These are phyloP conservation scores for Coniochaeta prunicola DNA, from an alignment of 2,329 filamentous ascomycete genomes.

Conservation along the genomic window DNA sequence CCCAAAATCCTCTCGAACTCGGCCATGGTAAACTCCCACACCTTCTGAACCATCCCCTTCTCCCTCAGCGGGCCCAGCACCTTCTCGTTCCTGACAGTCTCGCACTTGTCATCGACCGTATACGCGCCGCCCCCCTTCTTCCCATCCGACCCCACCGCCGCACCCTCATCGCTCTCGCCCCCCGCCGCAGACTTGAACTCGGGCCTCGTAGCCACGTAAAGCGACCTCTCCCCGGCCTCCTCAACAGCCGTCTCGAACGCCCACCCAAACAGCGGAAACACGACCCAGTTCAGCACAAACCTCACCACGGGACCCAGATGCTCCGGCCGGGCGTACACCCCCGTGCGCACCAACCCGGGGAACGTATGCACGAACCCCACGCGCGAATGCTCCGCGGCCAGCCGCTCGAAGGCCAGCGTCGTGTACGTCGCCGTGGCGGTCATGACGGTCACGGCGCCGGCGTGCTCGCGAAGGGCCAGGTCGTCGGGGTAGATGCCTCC, in stretches of 20 bases:
- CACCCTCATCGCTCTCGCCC: neutral
- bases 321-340: neutral
- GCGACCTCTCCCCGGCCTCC: constrained; percentile 3
- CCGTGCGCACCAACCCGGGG: constrained; percentile 18
- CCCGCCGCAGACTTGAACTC: neutral
- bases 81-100: constrained; percentile 2
- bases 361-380: constrained; percentile 25
- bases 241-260: neutral
- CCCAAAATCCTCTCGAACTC: constrained; percentile 5
- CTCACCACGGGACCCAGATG: neutral
- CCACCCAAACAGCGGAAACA: constrained; percentile 2
- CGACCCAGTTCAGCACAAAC: constrained; percentile 3
- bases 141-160: constrained; percentile 6
- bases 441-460: constrained; percentile 25
- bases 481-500: constrained; percentile 35
- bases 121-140: constrained; percentile 5
- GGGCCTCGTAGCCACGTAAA: constrained; percentile 1
- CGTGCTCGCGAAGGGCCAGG: constrained; percentile 27
- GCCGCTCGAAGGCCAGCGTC: constrained; percentile 36
- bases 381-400: constrained; percentile 32
- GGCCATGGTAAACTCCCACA: constrained; percentile 3
- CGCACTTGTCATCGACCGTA: constrained; percentile 4
- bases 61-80: constrained; percentile 2
- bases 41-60: neutral
- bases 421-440: constrained; percentile 39